Base-by-base conservation (phyloP, 2,329 filamentous ascomycete species). In the Ceratocystis variospora region DNA sequence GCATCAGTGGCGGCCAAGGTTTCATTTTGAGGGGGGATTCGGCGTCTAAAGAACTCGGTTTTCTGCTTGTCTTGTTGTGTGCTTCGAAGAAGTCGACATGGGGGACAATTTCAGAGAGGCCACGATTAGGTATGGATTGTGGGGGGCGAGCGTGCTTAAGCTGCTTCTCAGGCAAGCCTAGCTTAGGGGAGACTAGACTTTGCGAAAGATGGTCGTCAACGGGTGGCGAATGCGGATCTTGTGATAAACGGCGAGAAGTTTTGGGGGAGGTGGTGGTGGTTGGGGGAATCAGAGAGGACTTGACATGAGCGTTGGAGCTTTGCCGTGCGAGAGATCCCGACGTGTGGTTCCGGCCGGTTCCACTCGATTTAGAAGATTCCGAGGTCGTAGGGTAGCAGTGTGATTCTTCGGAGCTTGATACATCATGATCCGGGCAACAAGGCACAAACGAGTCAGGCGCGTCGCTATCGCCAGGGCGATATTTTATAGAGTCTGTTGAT, bases 191-290 rank as follows among this genome's bases (percentile, higher is more conserved):
- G 19, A 73, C 69, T 19, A 75, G 70, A 1, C 71, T 69, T 3
- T 73, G 65, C 10, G 73, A 73, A 5, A 71, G 62, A 19, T 59
- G 28, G 25, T 74, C 73, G 8, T 77, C 76, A 2, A 70, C 69
- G 4, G 68, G 64, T 0, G 69, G 68, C 5, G 71, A 66, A 5
- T 72, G 71, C 2, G 74, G 68, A 19, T 78, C 76, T 15, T 73
- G 59, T 0, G 75, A 73, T 3, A 72, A 46, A 25, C 63, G 33
- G 7, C 65, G 22, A 25, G 66, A 55, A 17, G 63, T 59, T 44
- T 68, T 68, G 10, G 41, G 33, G 33, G 66, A 45, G 31, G 48
- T 5, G 55, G 55, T 59, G 6, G n/a, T 53, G 17, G 55, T 37
- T 22, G 55, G 19, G 33, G 63, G 19, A 12, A 61, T 62, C 12